Evolutionary conservation across 208 protist genomes (phyloP).

Genomic region (Trypanosoma grayi): DNA sequence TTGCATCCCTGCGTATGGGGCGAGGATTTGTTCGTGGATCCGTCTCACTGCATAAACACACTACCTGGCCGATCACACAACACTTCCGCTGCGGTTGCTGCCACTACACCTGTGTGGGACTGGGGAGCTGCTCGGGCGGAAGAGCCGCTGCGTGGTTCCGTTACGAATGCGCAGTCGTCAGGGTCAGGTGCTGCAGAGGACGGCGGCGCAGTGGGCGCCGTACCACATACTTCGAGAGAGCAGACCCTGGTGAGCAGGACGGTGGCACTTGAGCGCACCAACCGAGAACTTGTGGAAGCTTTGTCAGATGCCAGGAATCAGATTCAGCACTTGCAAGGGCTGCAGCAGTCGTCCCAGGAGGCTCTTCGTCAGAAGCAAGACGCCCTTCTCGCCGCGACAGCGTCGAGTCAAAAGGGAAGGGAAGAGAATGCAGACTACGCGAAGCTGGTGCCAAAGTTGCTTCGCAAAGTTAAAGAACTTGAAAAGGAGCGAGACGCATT

Average conservation of each 20-base stretch:
- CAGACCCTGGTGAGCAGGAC: constrained; percentile 25
- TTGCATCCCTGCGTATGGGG: constrained; percentile 8
- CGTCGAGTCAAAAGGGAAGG: constrained; percentile 21
- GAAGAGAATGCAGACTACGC: constrained; percentile 43
- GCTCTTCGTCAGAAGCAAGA: constrained; percentile 32
- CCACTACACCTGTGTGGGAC: background rate
- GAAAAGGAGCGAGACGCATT: constrained; percentile 32
- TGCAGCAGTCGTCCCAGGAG: constrained; percentile 21
- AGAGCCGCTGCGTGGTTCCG: background rate
- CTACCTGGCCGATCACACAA: background rate
- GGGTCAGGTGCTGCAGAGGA: background rate
- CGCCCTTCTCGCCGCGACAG: constrained; percentile 19
- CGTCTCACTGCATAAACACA: constrained; percentile 1
- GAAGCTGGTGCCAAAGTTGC: constrained; percentile 40
- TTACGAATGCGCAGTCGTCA: background rate
- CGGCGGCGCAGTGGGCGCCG: background rate
- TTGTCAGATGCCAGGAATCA: constrained; percentile 17
- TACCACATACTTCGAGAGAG: constrained; percentile 20
- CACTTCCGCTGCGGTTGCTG: background rate
- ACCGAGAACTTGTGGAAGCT: constrained; percentile 11
- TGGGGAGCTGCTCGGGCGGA: constrained; percentile 4
- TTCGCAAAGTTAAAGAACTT: constrained; percentile 36
- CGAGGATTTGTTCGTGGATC: constrained; percentile 12
- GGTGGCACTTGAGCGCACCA: constrained; percentile 24
- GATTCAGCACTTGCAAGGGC: constrained; percentile 10